A percentile compares a stretch with the other conserved stretches of the same genome.
These are phyloP conservation scores for Musa itinerans DNA, from an alignment of 176 grass and related monocot species.

Conservation along the genomic window DNA sequence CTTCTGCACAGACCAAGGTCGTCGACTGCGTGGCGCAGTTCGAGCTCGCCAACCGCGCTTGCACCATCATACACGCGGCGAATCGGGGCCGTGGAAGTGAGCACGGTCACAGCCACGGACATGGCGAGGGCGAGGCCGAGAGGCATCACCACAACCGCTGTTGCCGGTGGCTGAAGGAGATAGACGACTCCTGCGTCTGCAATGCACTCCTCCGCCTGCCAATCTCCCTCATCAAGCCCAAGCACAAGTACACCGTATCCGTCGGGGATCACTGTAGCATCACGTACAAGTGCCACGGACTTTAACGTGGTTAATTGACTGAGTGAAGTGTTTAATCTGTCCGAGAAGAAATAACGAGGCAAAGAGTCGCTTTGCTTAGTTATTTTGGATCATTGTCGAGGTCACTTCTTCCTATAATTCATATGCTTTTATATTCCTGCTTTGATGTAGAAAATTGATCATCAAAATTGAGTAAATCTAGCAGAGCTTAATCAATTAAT, in stretches of 20 bases:
- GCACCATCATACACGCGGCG: conserved; percentile 36
- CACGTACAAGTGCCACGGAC: conserved; percentile 47
- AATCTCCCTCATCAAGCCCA: conserved; percentile 58
- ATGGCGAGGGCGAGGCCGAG: conserved; percentile 15
- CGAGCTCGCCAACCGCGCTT: conserved; percentile 68
- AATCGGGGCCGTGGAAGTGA: not conserved
- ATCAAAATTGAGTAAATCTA: too few species aligned
- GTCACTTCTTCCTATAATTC: too few species aligned
- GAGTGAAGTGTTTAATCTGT: too few species aligned
- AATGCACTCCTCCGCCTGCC: conserved; percentile 51
- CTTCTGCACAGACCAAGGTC: conserved; percentile 14
- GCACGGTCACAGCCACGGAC: accelerated
- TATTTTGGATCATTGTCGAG: too few species aligned
- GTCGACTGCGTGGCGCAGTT: conserved; percentile 51
- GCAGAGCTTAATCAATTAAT: too few species aligned
- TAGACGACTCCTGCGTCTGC: conserved; percentile 76
- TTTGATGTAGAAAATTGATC: too few species aligned
- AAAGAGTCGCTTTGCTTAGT: too few species aligned
- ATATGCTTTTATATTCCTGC: too few species aligned
- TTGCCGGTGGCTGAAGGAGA: conserved; percentile 69
- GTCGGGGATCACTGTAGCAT: conserved; percentile 43
- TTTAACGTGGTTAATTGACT: too few species aligned
- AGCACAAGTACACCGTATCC: conserved; percentile 53
- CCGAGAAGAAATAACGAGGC: too few species aligned
- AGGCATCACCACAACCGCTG: conserved; percentile 45